Conservation (phyloP, 257 asterid genomes). For the Nicotiana tomentosiformis region DNA sequence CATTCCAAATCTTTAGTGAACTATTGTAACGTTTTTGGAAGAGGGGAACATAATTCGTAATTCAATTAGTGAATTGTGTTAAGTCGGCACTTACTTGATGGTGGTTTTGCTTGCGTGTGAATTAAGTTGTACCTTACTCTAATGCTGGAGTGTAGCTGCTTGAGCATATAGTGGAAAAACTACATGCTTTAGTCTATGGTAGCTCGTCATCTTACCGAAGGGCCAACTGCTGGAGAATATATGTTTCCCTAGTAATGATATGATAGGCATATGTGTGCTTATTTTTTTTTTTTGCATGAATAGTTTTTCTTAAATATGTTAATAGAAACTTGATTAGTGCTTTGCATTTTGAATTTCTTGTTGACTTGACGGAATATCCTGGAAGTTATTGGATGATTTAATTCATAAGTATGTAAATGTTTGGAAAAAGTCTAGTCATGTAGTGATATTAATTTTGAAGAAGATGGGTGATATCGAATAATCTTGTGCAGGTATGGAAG, state of each 20-base stretch:
- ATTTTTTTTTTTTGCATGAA: background rate
- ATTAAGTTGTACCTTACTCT: background rate
- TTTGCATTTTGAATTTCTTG: constrained; percentile 1
- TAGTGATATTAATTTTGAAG: background rate
- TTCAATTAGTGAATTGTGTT: background rate
- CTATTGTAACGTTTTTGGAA: background rate
- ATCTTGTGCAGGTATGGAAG: background rate
- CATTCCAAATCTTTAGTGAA: background rate
- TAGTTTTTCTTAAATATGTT: background rate
- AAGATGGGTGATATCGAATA: constrained; percentile 1
- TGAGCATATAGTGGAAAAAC: background rate
- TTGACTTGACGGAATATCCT: background rate
- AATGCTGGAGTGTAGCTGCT: background rate
- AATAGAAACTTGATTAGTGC: background rate
- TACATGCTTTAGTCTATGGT: background rate
- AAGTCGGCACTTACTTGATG: background rate
- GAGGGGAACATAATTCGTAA: background rate
- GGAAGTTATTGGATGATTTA: background rate
- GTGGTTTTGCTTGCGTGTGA: background rate
- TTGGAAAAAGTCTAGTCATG: background rate
- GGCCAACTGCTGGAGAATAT: background rate
- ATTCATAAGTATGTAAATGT: background rate
- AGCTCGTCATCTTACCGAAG: background rate
- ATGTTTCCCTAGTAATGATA: background rate
- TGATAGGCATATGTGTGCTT: background rate